These are phyloP conservation scores for Salpingoeca rosetta DNA, from an alignment of 78 protist genomes.

Conservation along the genomic window DNA sequence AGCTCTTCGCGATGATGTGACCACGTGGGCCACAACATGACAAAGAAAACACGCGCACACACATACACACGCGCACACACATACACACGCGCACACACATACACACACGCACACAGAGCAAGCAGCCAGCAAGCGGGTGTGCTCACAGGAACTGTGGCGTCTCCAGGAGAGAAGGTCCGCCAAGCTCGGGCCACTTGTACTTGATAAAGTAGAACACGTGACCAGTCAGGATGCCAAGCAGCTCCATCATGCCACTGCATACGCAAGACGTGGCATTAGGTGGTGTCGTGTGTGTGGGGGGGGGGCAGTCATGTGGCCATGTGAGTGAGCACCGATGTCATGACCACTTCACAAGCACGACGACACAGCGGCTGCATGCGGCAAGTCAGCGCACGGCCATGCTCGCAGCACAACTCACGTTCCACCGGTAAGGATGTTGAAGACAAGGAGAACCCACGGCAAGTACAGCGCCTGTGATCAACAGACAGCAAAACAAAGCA, in stretches of 20 bases:
- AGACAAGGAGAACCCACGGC: conserved; percentile 8
- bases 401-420: neutral
- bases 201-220: conserved; percentile 48
- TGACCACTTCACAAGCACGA: too few relatives aligned
- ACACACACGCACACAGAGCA: too few relatives aligned
- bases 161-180: neutral
- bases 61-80: neutral
- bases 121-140: too few relatives aligned
- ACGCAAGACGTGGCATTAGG: too few relatives aligned
- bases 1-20: neutral
- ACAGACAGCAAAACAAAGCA: too few relatives aligned
- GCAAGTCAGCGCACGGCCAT: too few relatives aligned
- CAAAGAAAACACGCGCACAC: neutral
- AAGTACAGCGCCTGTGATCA: conserved; percentile 3
- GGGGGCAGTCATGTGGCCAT: too few relatives aligned
- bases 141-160: too few relatives aligned
- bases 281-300: too few relatives aligned
- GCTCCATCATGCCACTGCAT: conserved; percentile 13
- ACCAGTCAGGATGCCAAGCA: conserved; percentile 50
- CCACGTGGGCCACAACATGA: neutral
- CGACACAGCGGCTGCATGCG: too few relatives aligned
- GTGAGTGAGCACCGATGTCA: too few relatives aligned
- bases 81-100: too few relatives aligned
- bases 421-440: conserved; percentile 32
- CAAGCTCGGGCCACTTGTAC: neutral